phyloP scores from a whole-genome alignment of 306 rosid species.

The Geum urbanum region DNA sequence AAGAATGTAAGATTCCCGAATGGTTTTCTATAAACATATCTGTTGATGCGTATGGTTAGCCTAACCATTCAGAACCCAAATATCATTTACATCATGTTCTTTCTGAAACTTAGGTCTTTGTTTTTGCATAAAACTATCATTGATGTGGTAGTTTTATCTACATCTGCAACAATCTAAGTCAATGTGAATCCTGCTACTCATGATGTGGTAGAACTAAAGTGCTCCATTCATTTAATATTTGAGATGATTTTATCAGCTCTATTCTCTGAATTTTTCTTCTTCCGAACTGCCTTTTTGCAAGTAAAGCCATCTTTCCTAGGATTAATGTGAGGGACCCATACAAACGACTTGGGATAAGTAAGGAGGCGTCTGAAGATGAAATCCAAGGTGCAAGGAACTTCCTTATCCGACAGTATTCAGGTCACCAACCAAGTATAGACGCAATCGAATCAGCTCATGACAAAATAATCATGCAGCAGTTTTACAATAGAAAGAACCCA shows the following conservation, averaged over 20 bases:
- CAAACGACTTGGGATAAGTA: slow-evolving; percentile 91
- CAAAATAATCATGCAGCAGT: slow-evolving; percentile 83
- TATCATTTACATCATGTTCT: neutral
- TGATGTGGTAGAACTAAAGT: neutral
- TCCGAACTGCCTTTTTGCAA: slow-evolving; percentile 29
- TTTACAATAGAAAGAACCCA: slow-evolving; percentile 76
- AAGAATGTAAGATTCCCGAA: neutral
- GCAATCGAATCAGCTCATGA: slow-evolving; percentile 95
- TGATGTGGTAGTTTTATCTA: neutral
- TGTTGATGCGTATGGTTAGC: neutral
- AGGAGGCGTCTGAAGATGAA: slow-evolving; percentile 94
- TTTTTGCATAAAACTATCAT: neutral
- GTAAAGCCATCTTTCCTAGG: slow-evolving; percentile 84
- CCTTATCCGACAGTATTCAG: slow-evolving; percentile 68
- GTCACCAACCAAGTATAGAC: slow-evolving; percentile 87
- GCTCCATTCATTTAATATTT: neutral
- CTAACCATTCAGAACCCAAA: neutral
- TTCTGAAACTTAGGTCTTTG: neutral
- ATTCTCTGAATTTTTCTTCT: slow-evolving; percentile 19
- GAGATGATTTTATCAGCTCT: neutral
- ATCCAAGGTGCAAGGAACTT: slow-evolving; percentile 93
- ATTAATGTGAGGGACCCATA: slow-evolving; percentile 85
- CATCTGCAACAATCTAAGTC: neutral
- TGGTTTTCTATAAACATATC: neutral
- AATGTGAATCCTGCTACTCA: neutral